A percentile compares a stretch with the other conserved stretches of the same genome.
Conservation (phyloP, 306 rosid genomes). For the Pyrus pyrifolia region DNA sequence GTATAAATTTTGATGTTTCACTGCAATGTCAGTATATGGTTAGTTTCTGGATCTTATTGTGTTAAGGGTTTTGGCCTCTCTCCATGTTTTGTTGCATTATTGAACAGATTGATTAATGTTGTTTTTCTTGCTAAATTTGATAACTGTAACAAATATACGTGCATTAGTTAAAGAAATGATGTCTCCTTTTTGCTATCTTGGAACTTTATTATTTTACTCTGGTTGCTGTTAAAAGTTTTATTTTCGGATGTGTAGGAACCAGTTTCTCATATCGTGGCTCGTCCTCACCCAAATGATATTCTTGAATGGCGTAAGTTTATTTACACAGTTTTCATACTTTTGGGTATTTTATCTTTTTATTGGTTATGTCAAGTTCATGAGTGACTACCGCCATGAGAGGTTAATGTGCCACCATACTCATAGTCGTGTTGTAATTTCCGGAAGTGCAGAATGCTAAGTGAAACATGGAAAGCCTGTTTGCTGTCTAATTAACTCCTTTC, state of each 20-base stretch:
- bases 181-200: neutral
- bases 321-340: neutral
- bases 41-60: neutral
- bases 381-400: neutral
- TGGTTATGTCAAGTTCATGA: neutral
- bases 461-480: neutral
- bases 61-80: neutral
- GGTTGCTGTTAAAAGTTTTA: conserved; percentile 23
- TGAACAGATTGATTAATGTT: neutral
- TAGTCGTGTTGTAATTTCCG: neutral
- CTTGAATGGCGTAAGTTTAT: conserved; percentile 97
- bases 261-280: conserved; percentile 93
- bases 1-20: neutral
- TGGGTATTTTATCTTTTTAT: neutral
- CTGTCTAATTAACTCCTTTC: neutral
- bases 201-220: neutral
- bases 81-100: neutral
- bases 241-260: conserved; percentile 61
- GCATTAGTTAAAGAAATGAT: neutral
- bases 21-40: too few relatives aligned
- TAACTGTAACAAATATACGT: neutral
- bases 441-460: neutral
- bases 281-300: conserved; percentile 89
- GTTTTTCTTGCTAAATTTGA: neutral
- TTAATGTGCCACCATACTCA: neutral